A percentile compares a stretch with the other conserved stretches of the same genome.
Evolutionary conservation across 2,329 filamentous ascomycete species (phyloP).

Genomic region (Aspergillus clavatus): DNA sequence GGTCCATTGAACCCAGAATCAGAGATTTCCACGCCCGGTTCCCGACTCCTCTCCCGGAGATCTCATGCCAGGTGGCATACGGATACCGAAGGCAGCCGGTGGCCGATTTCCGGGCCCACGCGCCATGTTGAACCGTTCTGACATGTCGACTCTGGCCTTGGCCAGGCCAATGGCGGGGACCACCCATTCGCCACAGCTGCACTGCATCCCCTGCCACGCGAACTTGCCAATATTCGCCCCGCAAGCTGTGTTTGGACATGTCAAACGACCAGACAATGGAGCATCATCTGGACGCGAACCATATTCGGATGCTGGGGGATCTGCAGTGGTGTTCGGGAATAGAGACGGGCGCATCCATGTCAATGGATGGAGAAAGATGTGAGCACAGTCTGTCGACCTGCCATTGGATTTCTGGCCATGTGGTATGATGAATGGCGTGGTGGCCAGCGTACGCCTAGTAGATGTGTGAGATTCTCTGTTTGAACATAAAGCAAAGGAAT

Average conservation of each 20-base stretch:
- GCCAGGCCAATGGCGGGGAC: conserved; percentile 85
- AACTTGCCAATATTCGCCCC: conserved; percentile 83
- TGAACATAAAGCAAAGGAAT: not conserved
- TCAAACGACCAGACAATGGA: conserved; percentile 74
- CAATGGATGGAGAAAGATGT: conserved; percentile 86
- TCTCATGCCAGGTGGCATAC: conserved; percentile 38
- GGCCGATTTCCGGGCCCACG: conserved; percentile 18
- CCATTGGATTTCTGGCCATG: conserved; percentile 46
- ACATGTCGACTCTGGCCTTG: conserved; percentile 75
- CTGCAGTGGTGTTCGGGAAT: conserved; percentile 28
- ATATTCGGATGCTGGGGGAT: conserved; percentile 12
- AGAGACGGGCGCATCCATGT: conserved; percentile 90
- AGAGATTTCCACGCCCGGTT: conserved; percentile 15
- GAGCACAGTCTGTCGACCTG: conserved; percentile 57
- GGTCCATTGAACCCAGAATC: conserved; percentile 1
- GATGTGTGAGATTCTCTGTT: conserved; percentile 5
- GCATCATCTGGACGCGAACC: conserved; percentile 56
- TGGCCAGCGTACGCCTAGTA: conserved; percentile 55
- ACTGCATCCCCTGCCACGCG: conserved; percentile 92
- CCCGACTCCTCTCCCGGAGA: conserved; percentile 12
- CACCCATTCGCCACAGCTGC: conserved; percentile 85
- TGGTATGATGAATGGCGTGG: conserved; percentile 61
- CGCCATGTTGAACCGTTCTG: conserved; percentile 27
- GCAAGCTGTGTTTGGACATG: conserved; percentile 75
- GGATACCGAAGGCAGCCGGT: conserved; percentile 31